Base-by-base conservation (phyloP, 768 basidiomycete species). In the Lyophyllum atratum region DNA sequence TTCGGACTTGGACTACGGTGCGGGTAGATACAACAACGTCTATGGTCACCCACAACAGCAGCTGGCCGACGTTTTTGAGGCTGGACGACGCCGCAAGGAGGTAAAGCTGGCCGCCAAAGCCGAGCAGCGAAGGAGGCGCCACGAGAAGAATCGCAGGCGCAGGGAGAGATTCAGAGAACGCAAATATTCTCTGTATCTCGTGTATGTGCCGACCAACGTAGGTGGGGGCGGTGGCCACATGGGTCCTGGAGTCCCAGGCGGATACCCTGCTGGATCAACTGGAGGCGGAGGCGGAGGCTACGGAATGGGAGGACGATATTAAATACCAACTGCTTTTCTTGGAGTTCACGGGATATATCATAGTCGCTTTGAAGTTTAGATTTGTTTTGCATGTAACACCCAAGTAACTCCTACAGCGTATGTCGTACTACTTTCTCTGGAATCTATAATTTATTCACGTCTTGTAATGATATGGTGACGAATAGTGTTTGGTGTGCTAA, bases 181-280 rank as follows among this genome's bases (percentile, higher is more conserved):
- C 70, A 79, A 76, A 53, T 92, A 89, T 66, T 64, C 82, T 2
- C 69, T 92, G 34, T 91, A 85, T 66, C 63, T 92, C 50, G 78
- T 76, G 10, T 89, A 79, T 65, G 59, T 85, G 21, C 61, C 73
- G 5, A 68, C 72, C 29, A 61, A 55, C 1, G 63, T 66, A 22
- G 57, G 68, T 45, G 66, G 68, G n/a, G 61, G 71, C 15, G 48
- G 44, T 33, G 56, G 59, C 31, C 58, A 55, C 4, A 53, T 55
- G n/a, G 58, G 48, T 58, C 37, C 60, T 29, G 64, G 60, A 39
- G 64, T 62, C 52, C 49, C 56, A 24, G 54, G 54, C 49, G 66
- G 64, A 44, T 65, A 60, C 48, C 21, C 56, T 31, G 63, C 51
- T 49, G 56, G 56, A 14, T 43, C 52, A 49, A 45, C 28, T 34